phyloP scores from a whole-genome alignment of 2,329 filamentous ascomycete genomes.

The Aspergillus sp. region DNA sequence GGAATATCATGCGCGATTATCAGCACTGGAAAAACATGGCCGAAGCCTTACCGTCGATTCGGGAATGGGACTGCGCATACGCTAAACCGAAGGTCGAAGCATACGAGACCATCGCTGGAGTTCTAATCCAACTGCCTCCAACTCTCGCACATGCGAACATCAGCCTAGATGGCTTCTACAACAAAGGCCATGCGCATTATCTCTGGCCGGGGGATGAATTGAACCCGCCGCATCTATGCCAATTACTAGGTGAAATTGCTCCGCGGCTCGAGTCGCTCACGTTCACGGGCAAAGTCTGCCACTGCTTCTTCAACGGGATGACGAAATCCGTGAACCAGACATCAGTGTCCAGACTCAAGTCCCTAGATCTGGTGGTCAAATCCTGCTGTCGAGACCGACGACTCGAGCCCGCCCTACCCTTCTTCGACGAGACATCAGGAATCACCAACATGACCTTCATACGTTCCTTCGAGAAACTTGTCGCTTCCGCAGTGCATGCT shows the following conservation, averaged over 20 bases:
- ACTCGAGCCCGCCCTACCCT: conserved; percentile 28
- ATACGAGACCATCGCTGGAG: conserved; percentile 60
- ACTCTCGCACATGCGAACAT: conserved; percentile 57
- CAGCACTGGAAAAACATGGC: conserved; percentile 57
- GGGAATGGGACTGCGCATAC: conserved; percentile 47
- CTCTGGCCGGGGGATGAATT: conserved; percentile 39
- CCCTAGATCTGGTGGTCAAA: conserved; percentile 64
- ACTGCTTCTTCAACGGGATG: conserved; percentile 52
- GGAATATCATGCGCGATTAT: conserved; percentile 62
- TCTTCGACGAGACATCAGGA: conserved; percentile 57
- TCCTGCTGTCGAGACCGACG: conserved; percentile 55
- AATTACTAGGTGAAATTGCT: conserved; percentile 52
- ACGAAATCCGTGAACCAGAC: neutral
- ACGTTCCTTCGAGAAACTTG: conserved; percentile 59
- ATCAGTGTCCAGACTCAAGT: conserved; percentile 43
- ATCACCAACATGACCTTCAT: conserved; percentile 68
- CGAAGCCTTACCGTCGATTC: conserved; percentile 55
- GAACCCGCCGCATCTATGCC: conserved; percentile 56
- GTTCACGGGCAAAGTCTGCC: conserved; percentile 65
- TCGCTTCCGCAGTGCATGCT: conserved; percentile 55
- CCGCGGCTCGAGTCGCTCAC: conserved; percentile 59
- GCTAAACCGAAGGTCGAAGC: conserved; percentile 67
- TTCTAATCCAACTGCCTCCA: conserved; percentile 50
- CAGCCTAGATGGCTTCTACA: conserved; percentile 63
- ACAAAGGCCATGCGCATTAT: conserved; percentile 54